These are phyloP conservation scores for Fonsecaea nubica DNA, from an alignment of 2,329 filamentous ascomycete species.

Conservation along the genomic window DNA sequence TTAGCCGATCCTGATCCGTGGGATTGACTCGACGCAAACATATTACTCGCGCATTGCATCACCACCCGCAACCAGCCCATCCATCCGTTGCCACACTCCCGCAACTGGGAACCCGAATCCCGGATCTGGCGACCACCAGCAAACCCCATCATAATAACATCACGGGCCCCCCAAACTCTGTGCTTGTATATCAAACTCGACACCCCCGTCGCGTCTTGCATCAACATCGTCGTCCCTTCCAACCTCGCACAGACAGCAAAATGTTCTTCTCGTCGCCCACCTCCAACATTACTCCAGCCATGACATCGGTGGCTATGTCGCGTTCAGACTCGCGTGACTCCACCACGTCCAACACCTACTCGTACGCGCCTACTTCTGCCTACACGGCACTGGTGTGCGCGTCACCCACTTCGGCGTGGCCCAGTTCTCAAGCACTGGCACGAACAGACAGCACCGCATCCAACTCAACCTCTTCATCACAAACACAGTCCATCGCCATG, in stretches of 20 bases:
- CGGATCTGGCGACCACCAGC: constrained; percentile 24
- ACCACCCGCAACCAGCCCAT: constrained; percentile 27
- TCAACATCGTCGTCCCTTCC: background rate
- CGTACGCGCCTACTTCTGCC: constrained; percentile 31
- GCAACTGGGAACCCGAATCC: constrained; percentile 29
- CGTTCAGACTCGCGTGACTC: constrained; percentile 41
- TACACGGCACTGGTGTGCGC: constrained; percentile 36
- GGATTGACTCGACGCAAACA: constrained; percentile 12
- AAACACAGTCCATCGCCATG: constrained; percentile 33
- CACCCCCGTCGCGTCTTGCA: constrained; percentile 24
- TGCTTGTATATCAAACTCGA: constrained; percentile 12
- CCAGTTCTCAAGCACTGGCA: constrained; percentile 25
- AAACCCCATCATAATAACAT: constrained; percentile 27
- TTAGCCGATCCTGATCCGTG: constrained; percentile 16
- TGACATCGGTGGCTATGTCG: constrained; percentile 40
- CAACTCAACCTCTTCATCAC: constrained; percentile 19
- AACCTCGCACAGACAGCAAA: constrained; percentile 23
- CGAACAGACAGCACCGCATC: constrained; percentile 32
- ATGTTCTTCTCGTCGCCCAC: constrained; percentile 40
- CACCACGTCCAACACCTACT: constrained; percentile 29
- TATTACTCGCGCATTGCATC: constrained; percentile 30
- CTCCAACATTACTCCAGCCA: constrained; percentile 39
- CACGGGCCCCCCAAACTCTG: constrained; percentile 18
- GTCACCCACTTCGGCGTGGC: constrained; percentile 36
- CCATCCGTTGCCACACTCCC: constrained; percentile 11